Evolutionary conservation across 805 yeast genomes (phyloP).

Genomic region (Saccharomycopsis sp.): DNA sequence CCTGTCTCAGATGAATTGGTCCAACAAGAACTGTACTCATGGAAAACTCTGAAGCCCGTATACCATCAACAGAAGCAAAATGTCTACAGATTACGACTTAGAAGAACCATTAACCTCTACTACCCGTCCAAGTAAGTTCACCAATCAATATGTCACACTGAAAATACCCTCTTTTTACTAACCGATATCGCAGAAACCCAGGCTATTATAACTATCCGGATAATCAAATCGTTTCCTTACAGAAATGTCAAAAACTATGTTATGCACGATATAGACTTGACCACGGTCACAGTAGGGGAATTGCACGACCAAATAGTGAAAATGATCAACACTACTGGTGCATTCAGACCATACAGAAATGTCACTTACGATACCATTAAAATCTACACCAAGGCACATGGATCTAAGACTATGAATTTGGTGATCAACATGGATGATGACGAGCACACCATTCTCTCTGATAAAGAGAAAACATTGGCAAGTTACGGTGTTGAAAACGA

Average conservation of each 20-base stretch:
- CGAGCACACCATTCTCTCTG: conserved; percentile 61
- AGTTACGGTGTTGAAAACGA: conserved; percentile 72
- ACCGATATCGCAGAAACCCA: conserved; percentile 36
- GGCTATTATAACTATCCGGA: conserved; percentile 76
- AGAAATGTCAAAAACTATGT: conserved; percentile 79
- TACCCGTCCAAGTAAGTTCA: conserved; percentile 52
- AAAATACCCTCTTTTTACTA: not conserved
- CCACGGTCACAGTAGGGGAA: conserved; percentile 56
- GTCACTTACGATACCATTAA: conserved; percentile 71
- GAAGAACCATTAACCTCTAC: conserved; percentile 79
- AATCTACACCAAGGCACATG: conserved; percentile 91
- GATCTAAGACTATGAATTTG: conserved; percentile 85
- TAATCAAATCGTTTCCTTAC: conserved; percentile 87
- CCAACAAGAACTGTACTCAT: no score
- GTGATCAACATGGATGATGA: conserved; percentile 86
- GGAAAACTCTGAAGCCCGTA: not conserved
- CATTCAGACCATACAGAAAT: conserved; percentile 74
- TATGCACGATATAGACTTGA: conserved; percentile 62
- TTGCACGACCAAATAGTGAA: conserved; percentile 47
- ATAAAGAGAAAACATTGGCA: conserved; percentile 35
- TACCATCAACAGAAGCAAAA: not conserved
- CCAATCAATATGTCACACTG: no score
- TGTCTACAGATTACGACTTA: conserved; percentile 29
- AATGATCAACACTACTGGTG: conserved; percentile 50
- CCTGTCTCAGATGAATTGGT: no score